Conservation (phyloP, 768 basidiomycete species). For the Trametes meyenii region DNA sequence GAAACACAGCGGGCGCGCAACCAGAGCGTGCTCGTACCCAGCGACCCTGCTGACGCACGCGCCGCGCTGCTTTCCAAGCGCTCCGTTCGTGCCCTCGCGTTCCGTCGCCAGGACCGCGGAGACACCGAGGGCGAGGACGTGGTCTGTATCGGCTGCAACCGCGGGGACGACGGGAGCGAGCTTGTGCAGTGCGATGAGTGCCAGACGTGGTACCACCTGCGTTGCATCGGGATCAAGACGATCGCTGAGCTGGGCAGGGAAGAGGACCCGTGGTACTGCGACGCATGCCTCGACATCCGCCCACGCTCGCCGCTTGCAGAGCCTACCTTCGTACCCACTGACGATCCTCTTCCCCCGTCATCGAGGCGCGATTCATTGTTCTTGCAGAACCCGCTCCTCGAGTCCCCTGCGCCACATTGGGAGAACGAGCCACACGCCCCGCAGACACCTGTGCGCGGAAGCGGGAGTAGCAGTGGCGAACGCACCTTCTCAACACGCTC, state of each 20-base stretch:
- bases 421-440: conserved; percentile 40
- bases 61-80: conserved; percentile 73
- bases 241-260: conserved; percentile 69
- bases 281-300: conserved; percentile 51
- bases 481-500: conserved; percentile 40
- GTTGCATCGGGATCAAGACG: conserved; percentile 73
- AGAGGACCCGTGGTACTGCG: conserved; percentile 82
- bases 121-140: conserved; percentile 48
- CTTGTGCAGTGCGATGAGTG: conserved; percentile 85
- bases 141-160: conserved; percentile 63
- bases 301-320: conserved; percentile 50
- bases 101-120: conserved; percentile 44
- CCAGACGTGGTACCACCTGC: conserved; percentile 79
- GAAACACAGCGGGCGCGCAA: conserved; percentile 21
- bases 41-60: conserved; percentile 77
- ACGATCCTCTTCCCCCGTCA: conserved; percentile 46
- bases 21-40: conserved; percentile 48
- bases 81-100: conserved; percentile 62
- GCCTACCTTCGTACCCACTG: conserved; percentile 72
- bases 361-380: conserved; percentile 57
- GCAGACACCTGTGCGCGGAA: conserved; percentile 51
- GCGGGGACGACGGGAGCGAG: conserved; percentile 69
- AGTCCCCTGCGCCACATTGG: conserved; percentile 61
- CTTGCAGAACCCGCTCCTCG: conserved; percentile 55
- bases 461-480: conserved; percentile 17